Evolutionary conservation across 2,329 filamentous ascomycete species (phyloP), one percentile per base, ranked within the genome.

Genomic region (Hysterium pulicare): DNA sequence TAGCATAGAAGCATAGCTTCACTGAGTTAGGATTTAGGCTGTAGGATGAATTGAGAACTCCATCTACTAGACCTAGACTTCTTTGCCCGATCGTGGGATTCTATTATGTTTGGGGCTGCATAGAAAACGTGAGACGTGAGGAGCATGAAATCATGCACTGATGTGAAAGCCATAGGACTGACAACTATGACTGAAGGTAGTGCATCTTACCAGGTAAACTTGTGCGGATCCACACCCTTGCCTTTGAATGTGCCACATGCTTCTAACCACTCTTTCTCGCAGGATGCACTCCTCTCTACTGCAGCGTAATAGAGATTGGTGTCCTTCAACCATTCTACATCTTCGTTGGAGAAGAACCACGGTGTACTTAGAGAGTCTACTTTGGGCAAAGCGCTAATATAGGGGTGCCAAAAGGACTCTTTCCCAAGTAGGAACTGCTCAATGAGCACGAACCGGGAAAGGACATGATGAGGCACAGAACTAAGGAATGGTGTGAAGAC

Each of bases 261-360:
- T 13, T 55, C 43, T 28, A 54, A 45, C 54, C 54, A 64, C 33
- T 64, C 55, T 35, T 54, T 47, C 15, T 37, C 44, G 40, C 58
- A 50, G 7, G 48, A 46, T 7, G 41, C 34, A 34, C 48, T 53
- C 34, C 55, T 53, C 19, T 55, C 54, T 22, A 48, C 42, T 28
- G 52, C 51, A 24, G 59, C 61, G 36, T 53, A 47, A 8, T 48
- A 47, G 13, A 70, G 41, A 41, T 63, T 63, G 22, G 66, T 70
- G 9, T 62, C 66, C 5, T 51, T 47, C 17, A 70, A 54, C 52
- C 57, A 67, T 16, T 50, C 42, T 39, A 58, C 41, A 39, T 70
- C 67, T 16, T 62, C 53, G 3, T 62, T 51, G 19, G 57, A 41
- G 38, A 68, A 69, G 58, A 59, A 69, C 6, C 68, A 45, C 13